These are phyloP conservation scores for Epichloe sylvatica DNA, from an alignment of 2,329 filamentous ascomycete species.

Conservation along the genomic window DNA sequence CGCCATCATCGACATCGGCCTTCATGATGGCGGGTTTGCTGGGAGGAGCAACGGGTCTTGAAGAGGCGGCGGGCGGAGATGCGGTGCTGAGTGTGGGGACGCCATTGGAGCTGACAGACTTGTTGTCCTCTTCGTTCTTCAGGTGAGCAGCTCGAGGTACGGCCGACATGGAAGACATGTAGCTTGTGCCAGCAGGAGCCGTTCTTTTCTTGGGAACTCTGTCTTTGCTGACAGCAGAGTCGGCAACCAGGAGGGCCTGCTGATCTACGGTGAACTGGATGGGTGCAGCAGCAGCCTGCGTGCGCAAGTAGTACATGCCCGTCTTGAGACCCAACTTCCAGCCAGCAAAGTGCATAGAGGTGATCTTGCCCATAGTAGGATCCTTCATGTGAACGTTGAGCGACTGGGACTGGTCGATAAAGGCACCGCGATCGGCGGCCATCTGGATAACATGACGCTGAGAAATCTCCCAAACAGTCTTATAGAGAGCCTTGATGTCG, in stretches of 20 bases:
- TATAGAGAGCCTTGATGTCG: slow-evolving; percentile 94
- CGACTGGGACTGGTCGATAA: slow-evolving; percentile 97
- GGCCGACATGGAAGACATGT: slow-evolving; percentile 43
- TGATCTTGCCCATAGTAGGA: slow-evolving; percentile 99
- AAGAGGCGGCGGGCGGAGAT: slow-evolving; percentile 37
- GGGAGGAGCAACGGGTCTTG: slow-evolving; percentile 38
- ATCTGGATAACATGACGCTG: slow-evolving; percentile 93
- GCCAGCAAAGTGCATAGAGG: slow-evolving; percentile 96
- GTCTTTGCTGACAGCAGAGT: slow-evolving; percentile 61
- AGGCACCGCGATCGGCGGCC: slow-evolving; percentile 94
- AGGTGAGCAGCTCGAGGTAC: slow-evolving; percentile 55
- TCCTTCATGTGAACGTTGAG: slow-evolving; percentile 99
- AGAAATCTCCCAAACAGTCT: slow-evolving; percentile 99
- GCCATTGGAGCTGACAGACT: slow-evolving; percentile 35
- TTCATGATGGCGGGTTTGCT: slow-evolving; percentile 56
- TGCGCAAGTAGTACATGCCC: slow-evolving; percentile 99
- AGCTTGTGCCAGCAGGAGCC: slow-evolving; percentile 38
- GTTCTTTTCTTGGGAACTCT: slow-evolving; percentile 55
- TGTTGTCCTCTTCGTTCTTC: slow-evolving; percentile 35
- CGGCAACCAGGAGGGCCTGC: slow-evolving; percentile 76
- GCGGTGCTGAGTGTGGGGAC: slow-evolving; percentile 57
- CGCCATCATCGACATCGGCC: slow-evolving; percentile 62
- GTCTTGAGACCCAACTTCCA: slow-evolving; percentile 99
- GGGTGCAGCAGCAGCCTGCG: slow-evolving; percentile 87
- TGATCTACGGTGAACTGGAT: slow-evolving; percentile 99